These are phyloP conservation scores for Teratosphaeriaceae sp. DNA, from an alignment of 2,329 filamentous ascomycete genomes.

Conservation along the genomic window DNA sequence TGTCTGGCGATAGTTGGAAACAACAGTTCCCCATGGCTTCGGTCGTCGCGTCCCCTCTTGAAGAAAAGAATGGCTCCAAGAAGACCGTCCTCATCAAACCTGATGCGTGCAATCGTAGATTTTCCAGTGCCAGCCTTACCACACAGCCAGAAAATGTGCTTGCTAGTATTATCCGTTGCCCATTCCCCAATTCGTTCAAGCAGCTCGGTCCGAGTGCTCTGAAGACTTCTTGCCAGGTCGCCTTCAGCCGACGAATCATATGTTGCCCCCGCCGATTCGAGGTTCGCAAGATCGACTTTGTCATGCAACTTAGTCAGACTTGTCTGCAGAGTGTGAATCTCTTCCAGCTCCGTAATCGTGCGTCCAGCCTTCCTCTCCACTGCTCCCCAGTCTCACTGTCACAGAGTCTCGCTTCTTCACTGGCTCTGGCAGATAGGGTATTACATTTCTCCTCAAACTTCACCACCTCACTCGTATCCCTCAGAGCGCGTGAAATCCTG, in stretches of 20 bases:
- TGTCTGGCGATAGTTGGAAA: conserved; percentile 13
- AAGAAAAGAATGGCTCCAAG: conserved; percentile 21
- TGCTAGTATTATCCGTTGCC: conserved; percentile 13
- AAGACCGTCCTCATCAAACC: conserved; percentile 5
- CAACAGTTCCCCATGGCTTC: conserved; percentile 9
- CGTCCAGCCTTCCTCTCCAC: not conserved
- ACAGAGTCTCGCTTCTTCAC: conserved; percentile 9
- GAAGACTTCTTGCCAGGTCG: conserved; percentile 19
- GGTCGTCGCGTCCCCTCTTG: conserved; percentile 10
- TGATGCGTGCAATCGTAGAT: conserved; percentile 26
- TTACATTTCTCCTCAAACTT: conserved; percentile 6
- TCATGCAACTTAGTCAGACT: not conserved
- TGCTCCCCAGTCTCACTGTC: conserved; percentile 1
- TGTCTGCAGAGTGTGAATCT: conserved; percentile 1
- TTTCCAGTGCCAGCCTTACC: conserved; percentile 29
- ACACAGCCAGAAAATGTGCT: conserved; percentile 27
- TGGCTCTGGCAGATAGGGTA: not conserved
- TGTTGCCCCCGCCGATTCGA: conserved; percentile 11
- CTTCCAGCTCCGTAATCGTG: conserved; percentile 2
- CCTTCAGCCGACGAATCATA: conserved; percentile 20
- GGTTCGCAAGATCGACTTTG: not conserved
- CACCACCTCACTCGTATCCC: conserved; percentile 2
- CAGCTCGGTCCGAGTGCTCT: conserved; percentile 20
- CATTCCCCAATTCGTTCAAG: conserved; percentile 20
- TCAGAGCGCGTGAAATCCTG: not conserved